Evolutionary conservation across 768 basidiomycete genomes (phyloP), one percentile per base, ranked within the genome.

Genomic region (Rhodotorula toruloides): DNA sequence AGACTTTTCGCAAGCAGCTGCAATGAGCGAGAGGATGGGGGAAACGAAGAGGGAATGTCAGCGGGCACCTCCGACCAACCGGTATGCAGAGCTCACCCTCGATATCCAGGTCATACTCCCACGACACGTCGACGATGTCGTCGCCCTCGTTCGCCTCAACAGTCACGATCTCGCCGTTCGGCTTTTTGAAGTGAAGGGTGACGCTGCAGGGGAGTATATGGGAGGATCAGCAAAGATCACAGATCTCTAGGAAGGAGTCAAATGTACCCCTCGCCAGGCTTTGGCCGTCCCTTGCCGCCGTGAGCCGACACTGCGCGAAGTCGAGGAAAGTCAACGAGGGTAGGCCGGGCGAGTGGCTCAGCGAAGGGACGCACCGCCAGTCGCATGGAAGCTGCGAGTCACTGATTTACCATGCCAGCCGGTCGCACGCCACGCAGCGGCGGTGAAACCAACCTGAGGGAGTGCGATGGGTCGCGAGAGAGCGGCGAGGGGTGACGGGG

Each of bases 1-100:
- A 2, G 91, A 94, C 46, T 91, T 89, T 80, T 98, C 94, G 77
- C 96, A 99, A 34, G 94, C 94, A 63, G 93, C 92, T 96, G 73
- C 2, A 36, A 7, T 48, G 17, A 31, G 40, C 21, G 42, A 12
- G 13, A 42, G 42, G 14, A 3, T 34, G 32, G n/a, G 2, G 50
- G 10, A 1, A 53, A 54, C 46, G 17, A 25, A n/a, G 43, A 27
- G 40, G 4, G n/a, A n/a, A n/a, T n/a, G n/a, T n/a, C n/a, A n/a
- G n/a, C n/a, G n/a, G n/a, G n/a, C n/a, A n/a, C n/a, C n/a, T n/a
- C n/a, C n/a, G n/a, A n/a, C n/a, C n/a, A n/a, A n/a, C n/a, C n/a
- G n/a, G n/a, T n/a, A n/a, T n/a, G n/a, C n/a, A n/a, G n/a, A n/a
- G n/a, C 82, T 67, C 70, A 90, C 93, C 93, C 82, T 98, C 94